Evolutionary conservation across 495 filamentous ascomycete species (phyloP), one percentile per base, ranked within the genome.

Genomic region (Achaetomiella virescens): DNA sequence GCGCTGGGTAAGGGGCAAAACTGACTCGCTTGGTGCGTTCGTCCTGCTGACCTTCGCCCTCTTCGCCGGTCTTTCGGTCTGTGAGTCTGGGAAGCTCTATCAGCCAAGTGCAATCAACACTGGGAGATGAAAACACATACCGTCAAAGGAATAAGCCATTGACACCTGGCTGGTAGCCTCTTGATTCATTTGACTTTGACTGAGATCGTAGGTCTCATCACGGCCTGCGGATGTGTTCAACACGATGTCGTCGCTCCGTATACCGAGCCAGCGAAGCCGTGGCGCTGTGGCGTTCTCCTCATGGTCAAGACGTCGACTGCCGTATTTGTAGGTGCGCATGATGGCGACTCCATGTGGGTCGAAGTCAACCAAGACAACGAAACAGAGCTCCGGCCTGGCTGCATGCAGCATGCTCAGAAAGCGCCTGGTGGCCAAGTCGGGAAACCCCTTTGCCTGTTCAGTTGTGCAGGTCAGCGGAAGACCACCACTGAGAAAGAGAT

Each of bases 281-380:
- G 84, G 81, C 0, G 86, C 71, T 7, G 75, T 81, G 2, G 86
- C 66, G 10, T 74, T 72, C 14, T 74, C 70, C 59, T 96, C 88
- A 62, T 93, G 87, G 0, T 82, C 71, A 5, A 95, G 79, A 0
- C 78, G 77, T 44, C 75, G 72, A 25, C 91, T 95, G n/a, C 91
- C 90, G 58, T 88, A 77, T 61, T 88, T 90, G 74, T 96, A 97
- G 4, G 84, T 95, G 12, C 86, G 85, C 70, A 93, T 78, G 54
- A 98, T 97, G 5, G 79, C 78, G 47, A 98, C 77, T 0, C 93
- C 93, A 58, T 96, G 81, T 1, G 95, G 88, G 59, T 97, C 92
- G 51, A 84, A 88, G 64, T 98, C 93, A 1, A 91, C 84, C 0
- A 97, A 74, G 1, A 75, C 84, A 53, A 81, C 85, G 25, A 93